Evolutionary conservation across 1,284 basidiomycete species (phyloP).

Genomic region (Somion occarium): DNA sequence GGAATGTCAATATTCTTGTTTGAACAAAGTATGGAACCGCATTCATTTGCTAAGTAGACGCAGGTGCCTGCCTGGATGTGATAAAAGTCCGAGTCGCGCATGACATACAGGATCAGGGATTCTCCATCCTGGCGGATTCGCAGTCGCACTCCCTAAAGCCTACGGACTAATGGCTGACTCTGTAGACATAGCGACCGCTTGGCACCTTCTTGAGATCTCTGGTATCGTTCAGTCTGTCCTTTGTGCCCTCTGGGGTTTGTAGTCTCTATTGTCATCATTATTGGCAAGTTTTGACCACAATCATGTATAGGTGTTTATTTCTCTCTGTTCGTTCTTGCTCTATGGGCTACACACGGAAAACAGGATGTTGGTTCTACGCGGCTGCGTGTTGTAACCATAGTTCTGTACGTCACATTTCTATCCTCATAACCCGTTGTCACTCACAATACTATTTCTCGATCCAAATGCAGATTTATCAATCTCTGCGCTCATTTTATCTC

Average conservation of each 20-base stretch:
- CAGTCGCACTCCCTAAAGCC: no score
- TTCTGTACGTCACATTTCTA: conserved; percentile 9
- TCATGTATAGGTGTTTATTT: conserved; percentile 17
- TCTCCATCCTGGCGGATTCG: no score
- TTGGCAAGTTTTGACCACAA: no score
- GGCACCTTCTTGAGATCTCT: conserved; percentile 2
- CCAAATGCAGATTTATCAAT: conserved; percentile 7
- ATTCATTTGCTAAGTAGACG: no score
- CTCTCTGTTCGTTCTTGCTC: conserved; percentile 15
- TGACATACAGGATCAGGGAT: no score
- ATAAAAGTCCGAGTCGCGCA: no score
- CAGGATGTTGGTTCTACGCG: conserved; percentile 4
- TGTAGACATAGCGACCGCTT: background rate
- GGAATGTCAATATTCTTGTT: no score
- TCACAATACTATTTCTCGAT: background rate
- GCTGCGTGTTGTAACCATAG: conserved; percentile 14
- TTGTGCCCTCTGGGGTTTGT: conserved; percentile 4
- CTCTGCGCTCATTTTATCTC: conserved; percentile 8
- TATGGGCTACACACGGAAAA: conserved; percentile 15
- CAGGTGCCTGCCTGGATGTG: no score
- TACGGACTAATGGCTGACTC: no score
- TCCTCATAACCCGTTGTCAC: background rate
- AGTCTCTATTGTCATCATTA: background rate
- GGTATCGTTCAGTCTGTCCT: conserved; percentile 4
- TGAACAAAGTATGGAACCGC: no score